Base-by-base conservation (phyloP, 2,329 filamentous ascomycete species). In the Coniella vitis region DNA sequence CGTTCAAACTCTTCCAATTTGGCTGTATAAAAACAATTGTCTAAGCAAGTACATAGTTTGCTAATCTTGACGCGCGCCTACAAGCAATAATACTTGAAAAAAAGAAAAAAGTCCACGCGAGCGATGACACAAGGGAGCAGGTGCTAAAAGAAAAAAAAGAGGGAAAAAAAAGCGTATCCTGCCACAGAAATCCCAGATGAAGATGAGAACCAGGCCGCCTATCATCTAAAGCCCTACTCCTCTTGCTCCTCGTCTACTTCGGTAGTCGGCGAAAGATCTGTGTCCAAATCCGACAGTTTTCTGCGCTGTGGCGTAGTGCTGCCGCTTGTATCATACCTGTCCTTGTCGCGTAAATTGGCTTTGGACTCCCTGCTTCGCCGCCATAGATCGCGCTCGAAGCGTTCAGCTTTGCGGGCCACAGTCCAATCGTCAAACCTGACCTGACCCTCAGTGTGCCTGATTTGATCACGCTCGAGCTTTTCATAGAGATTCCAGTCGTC, bases 401-500 rank as follows among this genome's bases (percentile, higher is more conserved):
- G 65, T 60, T 52, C 63, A 50, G 36, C 25, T 1, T 60, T 60
- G 51, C 60, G 64, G 47, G 59, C 59, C 22, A 65, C 57, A 39
- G 65, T 69, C 71, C 69, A 74, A 21, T 68, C 65, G 10, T 69
- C 50, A 49, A 70, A 73, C 7, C 56, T 63, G 31, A 62, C 55
- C 13, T 69, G 65, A 1, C 73, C 72, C 13, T 65, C 58, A 3
- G 61, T 57, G 42, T 66, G 55, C 48, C 65, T 66, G 45, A 71
- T 64, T 58, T 65, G 65, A 44, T 69, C 69, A 10, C 63, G 68
- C 58, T 76, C 68, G 25, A 69, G 58, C 54, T 69, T 71, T 54
- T 75, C 65, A 58, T 73, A 79, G 8, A 77, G 56, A 2, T 63
- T 51, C 76, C 74, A 81, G 50, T 81, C 76, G 51, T 81, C 78